Percentiles rank a stretch among this genome's conserved stretches.
Evolutionary conservation across 306 rosid genomes (phyloP).

Genomic region (Inga oerstediana): DNA sequence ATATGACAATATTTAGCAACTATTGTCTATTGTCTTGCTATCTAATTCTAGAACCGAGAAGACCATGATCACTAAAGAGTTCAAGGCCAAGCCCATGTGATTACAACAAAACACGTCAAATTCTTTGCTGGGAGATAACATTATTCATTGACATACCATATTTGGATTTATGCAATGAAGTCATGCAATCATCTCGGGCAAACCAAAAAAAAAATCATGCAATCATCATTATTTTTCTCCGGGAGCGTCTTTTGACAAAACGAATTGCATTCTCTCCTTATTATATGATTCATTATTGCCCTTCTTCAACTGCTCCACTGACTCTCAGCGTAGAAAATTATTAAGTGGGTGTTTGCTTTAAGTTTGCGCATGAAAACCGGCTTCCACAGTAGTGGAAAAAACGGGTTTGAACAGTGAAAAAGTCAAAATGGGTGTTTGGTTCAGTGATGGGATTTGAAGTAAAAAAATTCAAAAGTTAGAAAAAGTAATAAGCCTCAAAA

Average conservation of each 20-base stretch:
- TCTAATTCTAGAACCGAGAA: background rate
- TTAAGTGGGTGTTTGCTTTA: background rate
- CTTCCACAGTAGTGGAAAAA: no score
- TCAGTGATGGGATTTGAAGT: no score
- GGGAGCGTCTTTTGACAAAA: background rate
- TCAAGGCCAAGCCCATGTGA: background rate
- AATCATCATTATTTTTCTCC: background rate
- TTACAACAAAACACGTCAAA: background rate
- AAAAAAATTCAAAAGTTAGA: no score
- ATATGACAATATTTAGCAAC: background rate
- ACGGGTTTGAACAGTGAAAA: no score
- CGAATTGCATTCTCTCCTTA: background rate
- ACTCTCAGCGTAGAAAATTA: background rate
- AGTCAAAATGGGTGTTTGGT: no score
- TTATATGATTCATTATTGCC: background rate
- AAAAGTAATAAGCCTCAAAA: no score
- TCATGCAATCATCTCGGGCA: background rate
- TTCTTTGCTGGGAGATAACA: background rate
- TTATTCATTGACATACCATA: background rate
- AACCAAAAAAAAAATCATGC: background rate
- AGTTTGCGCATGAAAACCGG: no score
- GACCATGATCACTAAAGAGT: background rate
- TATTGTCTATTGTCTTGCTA: background rate
- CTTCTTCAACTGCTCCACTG: background rate
- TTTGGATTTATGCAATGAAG: background rate